These are phyloP conservation scores for Kappamyces sp. DNA, from an alignment of 192 early-diverging fungal genomes.

Conservation along the genomic window DNA sequence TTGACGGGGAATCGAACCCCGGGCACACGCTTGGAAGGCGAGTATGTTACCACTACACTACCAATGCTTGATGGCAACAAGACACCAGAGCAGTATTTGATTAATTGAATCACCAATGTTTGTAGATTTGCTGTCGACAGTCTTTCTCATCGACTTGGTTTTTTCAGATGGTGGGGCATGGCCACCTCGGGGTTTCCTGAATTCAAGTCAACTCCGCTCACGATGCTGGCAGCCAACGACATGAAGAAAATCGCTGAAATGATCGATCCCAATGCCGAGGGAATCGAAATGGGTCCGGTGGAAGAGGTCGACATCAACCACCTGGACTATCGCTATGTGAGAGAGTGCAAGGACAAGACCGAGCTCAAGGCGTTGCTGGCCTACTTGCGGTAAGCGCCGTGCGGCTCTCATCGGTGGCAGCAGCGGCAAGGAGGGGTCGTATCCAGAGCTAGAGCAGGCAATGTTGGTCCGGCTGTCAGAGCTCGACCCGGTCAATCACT, in stretches of 20 bases:
- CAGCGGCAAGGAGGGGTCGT: conserved; percentile 27
- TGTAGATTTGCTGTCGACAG: too few relatives aligned
- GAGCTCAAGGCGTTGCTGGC: conserved; percentile 1
- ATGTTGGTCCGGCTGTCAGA: conserved; percentile 19
- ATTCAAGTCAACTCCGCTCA: background rate
- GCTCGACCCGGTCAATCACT: conserved; percentile 9
- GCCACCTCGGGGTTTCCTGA: too few relatives aligned
- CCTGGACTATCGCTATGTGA: conserved; percentile 12
- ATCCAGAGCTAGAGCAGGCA: conserved; percentile 27
- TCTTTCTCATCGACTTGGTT: too few relatives aligned
- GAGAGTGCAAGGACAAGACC: background rate
- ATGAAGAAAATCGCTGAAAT: background rate
- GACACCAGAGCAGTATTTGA: too few relatives aligned
- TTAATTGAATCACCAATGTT: too few relatives aligned
- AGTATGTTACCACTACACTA: too few relatives aligned
- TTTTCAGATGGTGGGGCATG: too few relatives aligned
- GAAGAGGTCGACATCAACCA: conserved; percentile 11
- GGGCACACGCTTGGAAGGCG: too few relatives aligned
- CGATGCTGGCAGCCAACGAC: conserved; percentile 13
- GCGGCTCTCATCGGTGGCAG: conserved; percentile 6
- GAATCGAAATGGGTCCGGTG: conserved; percentile 2
- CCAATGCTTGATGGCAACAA: too few relatives aligned
- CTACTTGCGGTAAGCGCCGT: background rate
- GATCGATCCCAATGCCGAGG: conserved; percentile 2
- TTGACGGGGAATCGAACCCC: too few relatives aligned